These are phyloP conservation scores for Peribolospora baueri DNA, from an alignment of 768 basidiomycete species.

Conservation along the genomic window DNA sequence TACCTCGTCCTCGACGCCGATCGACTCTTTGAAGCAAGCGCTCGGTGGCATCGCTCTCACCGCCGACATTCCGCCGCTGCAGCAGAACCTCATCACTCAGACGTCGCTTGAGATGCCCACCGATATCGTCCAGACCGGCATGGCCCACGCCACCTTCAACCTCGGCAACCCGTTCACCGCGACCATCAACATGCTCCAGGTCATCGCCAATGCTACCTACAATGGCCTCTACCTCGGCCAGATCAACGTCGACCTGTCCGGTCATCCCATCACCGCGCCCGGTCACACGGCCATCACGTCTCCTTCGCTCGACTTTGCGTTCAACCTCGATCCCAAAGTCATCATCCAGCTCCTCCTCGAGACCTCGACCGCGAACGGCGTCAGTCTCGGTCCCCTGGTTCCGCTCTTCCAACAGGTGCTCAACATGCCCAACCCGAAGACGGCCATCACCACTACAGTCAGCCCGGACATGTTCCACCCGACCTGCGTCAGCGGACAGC, in stretches of 20 bases:
- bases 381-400: constrained; percentile 36
- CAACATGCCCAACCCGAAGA: constrained; percentile 29
- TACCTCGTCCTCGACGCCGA: constrained; percentile 31
- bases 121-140: constrained; percentile 35
- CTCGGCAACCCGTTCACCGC: constrained; percentile 49
- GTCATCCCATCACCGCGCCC: constrained; percentile 25
- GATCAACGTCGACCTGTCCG: constrained; percentile 1
- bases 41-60: constrained; percentile 36
- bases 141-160: constrained; percentile 34
- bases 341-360: constrained; percentile 34
- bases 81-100: constrained; percentile 33
- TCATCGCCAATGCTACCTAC: constrained; percentile 33
- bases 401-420: constrained; percentile 33
- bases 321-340: constrained; percentile 37
- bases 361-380: constrained; percentile 30
- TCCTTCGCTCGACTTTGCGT: constrained; percentile 28
- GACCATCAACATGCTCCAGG: constrained; percentile 35
- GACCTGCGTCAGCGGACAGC: constrained; percentile 33
- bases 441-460: constrained; percentile 24
- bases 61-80: constrained; percentile 38
- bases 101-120: constrained; percentile 35
- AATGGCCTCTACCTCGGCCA: constrained; percentile 31
- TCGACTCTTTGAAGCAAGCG: constrained; percentile 36
- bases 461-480: constrained; percentile 25
- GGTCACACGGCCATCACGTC: constrained; percentile 39